Conservation (phyloP, 768 basidiomycete species). For the Suillus ampliporus region DNA sequence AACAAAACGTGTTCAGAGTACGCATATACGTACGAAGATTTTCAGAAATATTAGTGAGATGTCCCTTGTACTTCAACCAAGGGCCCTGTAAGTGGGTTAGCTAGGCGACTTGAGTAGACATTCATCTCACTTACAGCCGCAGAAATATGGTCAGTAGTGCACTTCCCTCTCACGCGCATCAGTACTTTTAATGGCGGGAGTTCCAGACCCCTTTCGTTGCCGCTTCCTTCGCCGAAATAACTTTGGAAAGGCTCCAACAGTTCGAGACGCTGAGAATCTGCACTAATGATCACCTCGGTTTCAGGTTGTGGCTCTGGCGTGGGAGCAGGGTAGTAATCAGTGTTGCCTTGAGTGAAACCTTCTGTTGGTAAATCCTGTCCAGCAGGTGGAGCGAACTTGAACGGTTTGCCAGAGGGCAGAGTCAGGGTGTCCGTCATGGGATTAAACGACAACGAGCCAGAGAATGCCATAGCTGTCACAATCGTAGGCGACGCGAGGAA, state of each 20-base stretch:
- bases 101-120: background rate
- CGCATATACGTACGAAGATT: slow-evolving; percentile 75
- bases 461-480: slow-evolving; percentile 97
- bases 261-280: slow-evolving; percentile 86
- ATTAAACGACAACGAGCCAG: slow-evolving; percentile 92
- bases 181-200: slow-evolving; percentile 83
- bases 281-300: slow-evolving; percentile 76
- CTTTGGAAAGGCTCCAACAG: slow-evolving; percentile 83
- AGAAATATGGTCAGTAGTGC: slow-evolving; percentile 98
- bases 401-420: slow-evolving; percentile 72
- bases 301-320: slow-evolving; percentile 77
- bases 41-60: slow-evolving; percentile 94
- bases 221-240: slow-evolving; percentile 61
- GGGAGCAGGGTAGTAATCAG: slow-evolving; percentile 78
- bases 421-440: slow-evolving; percentile 79
- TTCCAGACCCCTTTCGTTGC: slow-evolving; percentile 65
- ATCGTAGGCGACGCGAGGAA: slow-evolving; percentile 97
- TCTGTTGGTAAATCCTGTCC: slow-evolving; percentile 83
- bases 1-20: background rate
- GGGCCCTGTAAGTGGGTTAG: slow-evolving; percentile 64
- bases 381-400: slow-evolving; percentile 84
- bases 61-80: slow-evolving; percentile 99
- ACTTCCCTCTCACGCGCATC: slow-evolving; percentile 95
- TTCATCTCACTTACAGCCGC: slow-evolving; percentile 70
- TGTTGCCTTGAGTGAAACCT: slow-evolving; percentile 81